Conservation (phyloP, 2,329 filamentous ascomycete species). For the Microsporum audouinii region DNA sequence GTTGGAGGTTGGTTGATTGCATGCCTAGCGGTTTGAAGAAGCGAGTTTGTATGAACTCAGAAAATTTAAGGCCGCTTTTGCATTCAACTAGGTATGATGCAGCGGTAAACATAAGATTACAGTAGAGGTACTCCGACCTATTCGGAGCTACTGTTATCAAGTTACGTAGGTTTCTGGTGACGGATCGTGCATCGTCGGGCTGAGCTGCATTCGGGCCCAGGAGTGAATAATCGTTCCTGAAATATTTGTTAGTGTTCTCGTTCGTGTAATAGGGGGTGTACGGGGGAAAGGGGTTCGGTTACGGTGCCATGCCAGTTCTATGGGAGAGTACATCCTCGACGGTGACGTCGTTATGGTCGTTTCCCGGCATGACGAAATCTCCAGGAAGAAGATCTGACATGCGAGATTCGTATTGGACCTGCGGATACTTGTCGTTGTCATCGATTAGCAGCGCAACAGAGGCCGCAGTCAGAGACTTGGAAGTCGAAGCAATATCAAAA, state of each 20-base stretch:
- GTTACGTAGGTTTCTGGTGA: not conserved
- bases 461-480: slow-evolving; percentile 22
- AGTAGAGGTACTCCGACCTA: not conserved
- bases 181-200: not conserved
- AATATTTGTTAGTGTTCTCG: not conserved
- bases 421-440: slow-evolving; percentile 24
- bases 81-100: not conserved
- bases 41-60: not conserved
- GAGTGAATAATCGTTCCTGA: not conserved
- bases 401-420: slow-evolving; percentile 38
- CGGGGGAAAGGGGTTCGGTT: slow-evolving; percentile 21
- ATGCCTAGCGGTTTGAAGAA: not conserved
- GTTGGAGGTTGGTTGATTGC: not conserved
- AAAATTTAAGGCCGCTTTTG: not conserved
- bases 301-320: slow-evolving; percentile 40
- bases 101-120: not conserved
- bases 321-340: slow-evolving; percentile 46
- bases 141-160: not conserved
- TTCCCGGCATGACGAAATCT: slow-evolving; percentile 42
- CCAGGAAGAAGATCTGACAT: slow-evolving; percentile 39
- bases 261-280: not conserved
- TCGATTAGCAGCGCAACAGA: slow-evolving; percentile 34
- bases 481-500: slow-evolving; percentile 19
- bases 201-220: not conserved
- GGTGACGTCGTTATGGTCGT: slow-evolving; percentile 39